A percentile compares a stretch with the other conserved stretches of the same genome.
Conservation (phyloP, 2,329 filamentous ascomycete genomes). For the Fusarium solani-melongenae region DNA sequence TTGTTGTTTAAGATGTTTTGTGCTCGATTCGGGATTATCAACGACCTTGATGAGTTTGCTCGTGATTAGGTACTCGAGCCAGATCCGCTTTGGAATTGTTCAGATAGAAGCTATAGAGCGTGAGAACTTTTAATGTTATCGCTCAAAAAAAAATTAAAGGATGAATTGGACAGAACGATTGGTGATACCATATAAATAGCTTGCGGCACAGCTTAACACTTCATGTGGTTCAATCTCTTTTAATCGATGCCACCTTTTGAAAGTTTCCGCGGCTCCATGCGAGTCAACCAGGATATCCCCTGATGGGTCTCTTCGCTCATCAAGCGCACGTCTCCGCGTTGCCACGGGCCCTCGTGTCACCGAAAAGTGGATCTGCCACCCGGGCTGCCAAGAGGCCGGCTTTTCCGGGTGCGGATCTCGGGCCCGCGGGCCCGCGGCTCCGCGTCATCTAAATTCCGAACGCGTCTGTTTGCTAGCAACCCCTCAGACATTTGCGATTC, state of each 20-base stretch:
- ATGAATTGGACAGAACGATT: background rate
- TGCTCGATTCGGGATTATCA: background rate
- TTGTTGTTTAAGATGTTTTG: background rate
- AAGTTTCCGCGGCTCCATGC: background rate
- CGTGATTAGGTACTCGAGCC: background rate
- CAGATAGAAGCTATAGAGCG: background rate
- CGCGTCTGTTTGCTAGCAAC: background rate
- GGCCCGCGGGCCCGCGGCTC: background rate
- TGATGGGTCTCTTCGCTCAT: background rate
- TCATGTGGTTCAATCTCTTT: background rate
- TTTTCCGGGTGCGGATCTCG: background rate
- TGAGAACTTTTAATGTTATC: background rate
- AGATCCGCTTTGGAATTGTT: background rate
- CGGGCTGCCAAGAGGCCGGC: background rate
- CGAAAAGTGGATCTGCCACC: background rate
- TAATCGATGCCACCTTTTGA: background rate
- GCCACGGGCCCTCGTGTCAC: background rate
- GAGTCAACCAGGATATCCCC: background rate
- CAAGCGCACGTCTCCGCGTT: background rate
- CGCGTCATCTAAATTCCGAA: background rate
- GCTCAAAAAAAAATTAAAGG: rapidly evolving
- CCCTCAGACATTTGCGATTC: background rate
- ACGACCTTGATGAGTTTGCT: background rate
- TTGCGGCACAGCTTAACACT: background rate
- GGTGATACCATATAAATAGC: background rate